Conservation (phyloP, 768 basidiomycete genomes). For the Russula earlei region DNA sequence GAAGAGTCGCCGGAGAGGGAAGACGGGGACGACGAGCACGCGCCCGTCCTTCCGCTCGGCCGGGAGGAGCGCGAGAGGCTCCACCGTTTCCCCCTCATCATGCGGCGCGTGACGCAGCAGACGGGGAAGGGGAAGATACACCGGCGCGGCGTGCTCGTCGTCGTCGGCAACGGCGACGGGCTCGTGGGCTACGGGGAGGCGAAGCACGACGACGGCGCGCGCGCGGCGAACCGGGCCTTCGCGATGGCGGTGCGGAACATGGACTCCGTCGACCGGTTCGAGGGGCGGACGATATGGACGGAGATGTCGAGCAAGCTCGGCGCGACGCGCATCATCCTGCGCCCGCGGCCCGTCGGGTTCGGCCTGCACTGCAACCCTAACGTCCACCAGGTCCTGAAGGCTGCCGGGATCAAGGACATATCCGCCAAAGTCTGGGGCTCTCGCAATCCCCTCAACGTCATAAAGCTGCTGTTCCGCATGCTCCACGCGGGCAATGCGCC, state of each 20-base stretch:
- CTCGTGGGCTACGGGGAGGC: slow-evolving; percentile 77
- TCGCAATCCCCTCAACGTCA: slow-evolving; percentile 73
- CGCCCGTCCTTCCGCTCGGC: slow-evolving; percentile 28
- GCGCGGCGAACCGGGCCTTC: slow-evolving; percentile 51
- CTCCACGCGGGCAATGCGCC: slow-evolving; percentile 80
- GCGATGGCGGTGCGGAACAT: slow-evolving; percentile 72
- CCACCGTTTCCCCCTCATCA: slow-evolving; percentile 34
- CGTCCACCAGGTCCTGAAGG: slow-evolving; percentile 82
- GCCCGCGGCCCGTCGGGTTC: slow-evolving; percentile 83
- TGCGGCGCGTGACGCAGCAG: slow-evolving; percentile 69
- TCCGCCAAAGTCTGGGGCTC: slow-evolving; percentile 95
- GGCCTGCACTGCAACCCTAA: slow-evolving; percentile 85
- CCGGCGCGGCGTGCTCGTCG: slow-evolving; percentile 49
- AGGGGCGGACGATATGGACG: slow-evolving; percentile 91
- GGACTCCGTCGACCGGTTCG: slow-evolving; percentile 92
- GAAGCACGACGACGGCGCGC: slow-evolving; percentile 50
- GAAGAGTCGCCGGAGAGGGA: slow-evolving; percentile 12
- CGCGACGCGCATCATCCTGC: slow-evolving; percentile 66
- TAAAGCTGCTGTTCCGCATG: slow-evolving; percentile 77
- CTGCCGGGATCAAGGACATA: slow-evolving; percentile 90
- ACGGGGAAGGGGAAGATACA: slow-evolving; percentile 89
- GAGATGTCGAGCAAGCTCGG: slow-evolving; percentile 82
- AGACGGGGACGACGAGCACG: slow-evolving; percentile 18
- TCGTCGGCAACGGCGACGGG: slow-evolving; percentile 78
- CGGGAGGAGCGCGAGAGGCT: slow-evolving; percentile 26